Conservation (phyloP, 371 early-diverging fungal genomes). For the Rhizopus sp. region DNA sequence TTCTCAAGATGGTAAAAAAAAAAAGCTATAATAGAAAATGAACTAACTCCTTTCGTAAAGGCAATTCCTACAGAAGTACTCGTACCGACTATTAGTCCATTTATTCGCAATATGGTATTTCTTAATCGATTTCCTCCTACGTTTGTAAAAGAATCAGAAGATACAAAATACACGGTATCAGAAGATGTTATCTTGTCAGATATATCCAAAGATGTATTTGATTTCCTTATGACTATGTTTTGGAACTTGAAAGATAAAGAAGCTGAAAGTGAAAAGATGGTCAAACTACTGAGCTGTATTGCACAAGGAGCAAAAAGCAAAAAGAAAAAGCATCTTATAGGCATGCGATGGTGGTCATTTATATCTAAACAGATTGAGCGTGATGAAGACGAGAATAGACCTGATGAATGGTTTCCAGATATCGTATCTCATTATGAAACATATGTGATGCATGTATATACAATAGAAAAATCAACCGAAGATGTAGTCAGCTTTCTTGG, state of each 20-base stretch:
- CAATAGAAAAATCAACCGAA: slow-evolving; percentile 5
- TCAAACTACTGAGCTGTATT: slow-evolving; percentile 26
- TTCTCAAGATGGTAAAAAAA: slow-evolving; percentile 38
- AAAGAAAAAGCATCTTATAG: slow-evolving; percentile 28
- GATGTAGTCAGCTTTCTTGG: slow-evolving; percentile 13
- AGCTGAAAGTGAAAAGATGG: slow-evolving; percentile 25
- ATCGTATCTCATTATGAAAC: slow-evolving; percentile 17
- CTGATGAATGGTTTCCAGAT: slow-evolving; percentile 19
- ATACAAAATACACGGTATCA: slow-evolving; percentile 5
- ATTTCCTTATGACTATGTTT: slow-evolving; percentile 27
- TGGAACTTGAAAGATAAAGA: slow-evolving; percentile 24
- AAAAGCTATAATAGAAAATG: not conserved
- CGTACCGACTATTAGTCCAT: slow-evolving; percentile 26
- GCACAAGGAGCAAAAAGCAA: slow-evolving; percentile 20
- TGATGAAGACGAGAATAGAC: not conserved
- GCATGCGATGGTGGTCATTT: slow-evolving; percentile 46
- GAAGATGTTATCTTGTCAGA: slow-evolving; percentile 22
- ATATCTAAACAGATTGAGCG: slow-evolving; percentile 19
- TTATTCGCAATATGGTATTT: slow-evolving; percentile 25
- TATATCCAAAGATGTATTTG: slow-evolving; percentile 28
- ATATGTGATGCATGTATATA: slow-evolving; percentile 15
- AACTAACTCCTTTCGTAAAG: slow-evolving; percentile 8
- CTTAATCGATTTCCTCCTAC: slow-evolving; percentile 6
- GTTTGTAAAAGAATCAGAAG: not conserved
- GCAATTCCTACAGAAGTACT: slow-evolving; percentile 41